A percentile compares a stretch with the other conserved stretches of the same genome.
phyloP scores from a whole-genome alignment of 257 asterid genomes.

The Linderniella brevidens region DNA sequence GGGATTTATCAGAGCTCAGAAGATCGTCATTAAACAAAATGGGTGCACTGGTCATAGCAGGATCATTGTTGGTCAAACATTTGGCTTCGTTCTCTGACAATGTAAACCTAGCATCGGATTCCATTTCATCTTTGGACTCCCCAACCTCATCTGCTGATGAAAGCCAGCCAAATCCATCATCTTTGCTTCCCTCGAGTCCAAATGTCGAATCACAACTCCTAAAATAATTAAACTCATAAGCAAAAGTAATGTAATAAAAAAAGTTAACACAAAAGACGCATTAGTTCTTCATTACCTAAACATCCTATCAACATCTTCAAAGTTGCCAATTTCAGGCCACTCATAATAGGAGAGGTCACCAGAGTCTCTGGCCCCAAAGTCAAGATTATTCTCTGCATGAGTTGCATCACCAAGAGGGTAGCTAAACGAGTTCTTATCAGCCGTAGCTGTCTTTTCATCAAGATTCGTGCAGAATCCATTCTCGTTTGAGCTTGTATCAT shows the following conservation, averaged over 20 bases:
- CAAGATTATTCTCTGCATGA: conserved; percentile 28
- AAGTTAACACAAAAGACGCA: conserved; percentile 6
- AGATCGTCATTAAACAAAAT: conserved; percentile 20
- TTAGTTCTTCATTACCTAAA: conserved; percentile 39
- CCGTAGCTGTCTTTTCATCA: conserved; percentile 21
- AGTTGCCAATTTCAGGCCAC: conserved; percentile 79
- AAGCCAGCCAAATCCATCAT: conserved; percentile 59
- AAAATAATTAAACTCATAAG: conserved; percentile 14
- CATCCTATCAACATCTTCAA: conserved; percentile 78
- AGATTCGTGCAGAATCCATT: conserved; percentile 21
- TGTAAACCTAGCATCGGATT: conserved; percentile 32
- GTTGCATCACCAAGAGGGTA: conserved; percentile 34
- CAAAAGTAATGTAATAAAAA: conserved; percentile 7
- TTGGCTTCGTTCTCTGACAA: too few relatives aligned
- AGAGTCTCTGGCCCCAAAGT: conserved; percentile 43
- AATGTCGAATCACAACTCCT: conserved; percentile 74
- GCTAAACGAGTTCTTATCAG: conserved; percentile 26
- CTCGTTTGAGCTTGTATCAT: conserved; percentile 15
- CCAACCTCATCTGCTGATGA: conserved; percentile 40
- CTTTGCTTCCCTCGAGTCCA: conserved; percentile 48
- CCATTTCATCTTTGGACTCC: conserved; percentile 26
- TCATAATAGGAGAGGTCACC: conserved; percentile 39
- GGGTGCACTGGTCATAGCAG: conserved; percentile 19
- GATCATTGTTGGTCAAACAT: conserved; percentile 9
- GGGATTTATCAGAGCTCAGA: conserved; percentile 26